A percentile compares a stretch with the other conserved stretches of the same genome.
Evolutionary conservation across 768 basidiomycete species (phyloP).

Genomic region (Psilocybe cubensis): DNA sequence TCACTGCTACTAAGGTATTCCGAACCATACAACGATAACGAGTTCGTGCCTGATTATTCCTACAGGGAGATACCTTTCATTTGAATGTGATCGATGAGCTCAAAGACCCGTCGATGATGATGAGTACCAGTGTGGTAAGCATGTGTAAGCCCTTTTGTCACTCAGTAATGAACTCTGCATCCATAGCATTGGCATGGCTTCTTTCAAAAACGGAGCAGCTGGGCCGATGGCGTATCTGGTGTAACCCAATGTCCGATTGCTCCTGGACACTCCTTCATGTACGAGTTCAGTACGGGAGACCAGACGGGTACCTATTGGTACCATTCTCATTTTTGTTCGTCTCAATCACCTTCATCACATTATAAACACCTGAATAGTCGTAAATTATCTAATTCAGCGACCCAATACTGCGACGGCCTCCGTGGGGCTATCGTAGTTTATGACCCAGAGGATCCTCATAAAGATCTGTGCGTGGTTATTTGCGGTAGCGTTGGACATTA

Average conservation of each 20-base stretch:
- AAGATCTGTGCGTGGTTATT: background rate
- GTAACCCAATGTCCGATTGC: constrained; percentile 54
- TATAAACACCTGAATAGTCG: background rate
- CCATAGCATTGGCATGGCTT: constrained; percentile 59
- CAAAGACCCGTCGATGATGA: constrained; percentile 48
- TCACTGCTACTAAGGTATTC: constrained; percentile 18
- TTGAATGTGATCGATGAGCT: constrained; percentile 52
- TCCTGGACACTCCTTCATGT: constrained; percentile 43
- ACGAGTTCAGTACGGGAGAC: constrained; percentile 33
- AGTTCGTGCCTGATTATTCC: background rate
- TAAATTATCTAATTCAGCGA: constrained; percentile 2
- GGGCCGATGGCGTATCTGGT: constrained; percentile 44
- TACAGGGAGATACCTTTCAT: constrained; percentile 40
- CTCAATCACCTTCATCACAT: background rate
- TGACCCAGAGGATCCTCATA: constrained; percentile 39
- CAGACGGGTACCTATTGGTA: constrained; percentile 31
- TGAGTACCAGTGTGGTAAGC: constrained; percentile 51
- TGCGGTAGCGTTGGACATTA: background rate
- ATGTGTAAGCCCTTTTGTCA: background rate
- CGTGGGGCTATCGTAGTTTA: constrained; percentile 41
- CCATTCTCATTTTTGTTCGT: constrained; percentile 23
- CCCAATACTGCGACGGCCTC: constrained; percentile 9
- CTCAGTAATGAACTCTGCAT: background rate
- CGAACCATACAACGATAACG: too few relatives aligned
- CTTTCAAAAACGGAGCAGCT: constrained; percentile 42